Evolutionary conservation across 2,329 filamentous ascomycete species (phyloP).

Genomic region (Pestalotiopsis sp.): DNA sequence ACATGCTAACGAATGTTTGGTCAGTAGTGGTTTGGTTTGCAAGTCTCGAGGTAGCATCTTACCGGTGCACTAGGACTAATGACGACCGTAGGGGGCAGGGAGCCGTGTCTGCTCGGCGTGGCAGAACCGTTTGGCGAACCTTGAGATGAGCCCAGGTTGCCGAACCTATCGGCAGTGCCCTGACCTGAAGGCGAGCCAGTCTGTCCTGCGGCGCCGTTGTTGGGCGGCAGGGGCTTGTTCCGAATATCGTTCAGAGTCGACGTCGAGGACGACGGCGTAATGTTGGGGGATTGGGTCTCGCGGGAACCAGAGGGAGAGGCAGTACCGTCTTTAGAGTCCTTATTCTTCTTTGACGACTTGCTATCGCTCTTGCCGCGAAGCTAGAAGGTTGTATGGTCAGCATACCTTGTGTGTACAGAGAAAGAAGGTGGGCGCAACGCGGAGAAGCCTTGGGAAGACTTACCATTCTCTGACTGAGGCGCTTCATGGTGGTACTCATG

Average conservation of each 20-base stretch:
- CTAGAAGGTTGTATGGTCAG: conserved; percentile 67
- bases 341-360: conserved; percentile 81
- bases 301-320: conserved; percentile 69
- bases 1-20: conserved; percentile 65
- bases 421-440: background rate
- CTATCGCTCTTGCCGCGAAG: conserved; percentile 86
- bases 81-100: conserved; percentile 82
- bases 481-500: conserved; percentile 71
- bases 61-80: conserved; percentile 94
- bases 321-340: conserved; percentile 74
- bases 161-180: conserved; percentile 39
- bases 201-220: conserved; percentile 45
- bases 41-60: conserved; percentile 41
- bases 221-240: conserved; percentile 75
- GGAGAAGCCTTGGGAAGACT: conserved; percentile 41
- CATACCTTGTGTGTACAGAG: conserved; percentile 18
- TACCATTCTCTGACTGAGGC: conserved; percentile 97
- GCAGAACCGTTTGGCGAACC: conserved; percentile 54
- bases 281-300: conserved; percentile 63
- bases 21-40: conserved; percentile 17
- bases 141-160: conserved; percentile 35
- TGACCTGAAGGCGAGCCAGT: conserved; percentile 38
- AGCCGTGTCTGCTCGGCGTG: conserved; percentile 65
- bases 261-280: conserved; percentile 86
- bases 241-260: conserved; percentile 84